Base-by-base conservation (phyloP, 306 rosid genomes). In the Fragaria ananassa region DNA sequence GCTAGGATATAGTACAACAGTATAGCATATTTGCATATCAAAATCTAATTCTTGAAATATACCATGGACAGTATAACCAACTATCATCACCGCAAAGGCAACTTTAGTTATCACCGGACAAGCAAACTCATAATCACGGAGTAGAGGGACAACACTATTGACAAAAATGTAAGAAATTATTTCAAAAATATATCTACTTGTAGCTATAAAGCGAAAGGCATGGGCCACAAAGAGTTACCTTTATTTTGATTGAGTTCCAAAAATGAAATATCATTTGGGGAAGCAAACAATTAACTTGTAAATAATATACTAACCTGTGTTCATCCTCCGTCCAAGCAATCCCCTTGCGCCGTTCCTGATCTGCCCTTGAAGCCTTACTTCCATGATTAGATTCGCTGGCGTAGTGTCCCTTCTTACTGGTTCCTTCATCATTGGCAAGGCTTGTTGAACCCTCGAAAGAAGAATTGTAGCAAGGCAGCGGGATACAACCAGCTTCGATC, bases 261-360 rank as follows among this genome's bases (percentile, higher is more conserved):
- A 34, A 70, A 67, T 62, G 75, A 57, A 76, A 81, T 41, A 72
- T 50, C 11, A 71, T 73, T 21, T 51, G 79, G 56, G 63, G 31
- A 62, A 44, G 15, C 72, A 83, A 74, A 18, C 17, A 65, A 46
- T 39, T 18, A 77, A 44, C 67, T 41, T 27, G 37, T 72, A 44
- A 81, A 69, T 27, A 7, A 80, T 6, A 74, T 81, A 75, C 78
- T 80, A 60, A 87, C 98, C 97, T 91, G 97, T 94, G 98, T 77
- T 94, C 98, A 61, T 94, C 98, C 79, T 91, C 97, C 23, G 98
- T 91, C 98, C 98, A 94, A 78, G 98, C 97, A 86, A 94, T 87
- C 54, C 98, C 98, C 85, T 94, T 94, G 39, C 98, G 93, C 1
- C 98, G 90, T 80, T 94, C 98, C 85, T 93, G 98, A 75, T 94